Percentiles rank a stretch among this genome's conserved stretches.
phyloP scores from a whole-genome alignment of 2,329 filamentous ascomycete genomes.

The Aspergillus sp. region DNA sequence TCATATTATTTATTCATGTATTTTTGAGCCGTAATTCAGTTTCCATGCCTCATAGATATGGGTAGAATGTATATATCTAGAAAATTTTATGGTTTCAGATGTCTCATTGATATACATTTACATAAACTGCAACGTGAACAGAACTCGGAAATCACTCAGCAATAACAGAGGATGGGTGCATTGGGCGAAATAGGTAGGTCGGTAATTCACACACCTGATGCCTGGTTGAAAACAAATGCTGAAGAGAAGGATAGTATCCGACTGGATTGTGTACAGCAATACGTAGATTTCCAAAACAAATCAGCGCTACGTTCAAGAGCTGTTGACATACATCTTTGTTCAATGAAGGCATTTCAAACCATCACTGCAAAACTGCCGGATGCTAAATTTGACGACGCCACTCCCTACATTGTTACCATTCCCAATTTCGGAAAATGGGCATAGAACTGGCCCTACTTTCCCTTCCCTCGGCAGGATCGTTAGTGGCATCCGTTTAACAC shows the following conservation, averaged over 20 bases:
- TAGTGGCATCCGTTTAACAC: conserved; percentile 45
- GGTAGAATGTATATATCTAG: neutral
- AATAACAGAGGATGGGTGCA: conserved; percentile 3
- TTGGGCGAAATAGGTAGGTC: neutral
- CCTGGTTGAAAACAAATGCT: neutral
- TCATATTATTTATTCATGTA: neutral
- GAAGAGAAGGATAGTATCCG: neutral
- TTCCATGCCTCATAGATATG: neutral
- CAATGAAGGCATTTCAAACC: neutral
- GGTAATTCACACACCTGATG: neutral
- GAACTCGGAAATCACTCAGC: conserved; percentile 10
- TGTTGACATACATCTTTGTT: conserved; percentile 2
- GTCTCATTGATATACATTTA: conserved; percentile 30
- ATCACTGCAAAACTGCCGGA: neutral
- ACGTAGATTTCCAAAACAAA: conserved; percentile 13
- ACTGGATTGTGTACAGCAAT: conserved; percentile 9
- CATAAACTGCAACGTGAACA: conserved; percentile 22
- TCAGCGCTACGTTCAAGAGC: conserved; percentile 5
- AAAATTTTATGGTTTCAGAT: conserved; percentile 14
- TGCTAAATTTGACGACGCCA: neutral
- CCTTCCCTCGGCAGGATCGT: neutral
- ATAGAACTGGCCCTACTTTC: neutral
- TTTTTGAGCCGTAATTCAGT: neutral
- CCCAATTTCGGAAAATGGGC: no score
- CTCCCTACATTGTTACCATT: neutral